Percentiles rank a stretch among this genome's conserved stretches.
Evolutionary conservation across 139 green algal species (phyloP).

Genomic region (Closterium sp.): DNA sequence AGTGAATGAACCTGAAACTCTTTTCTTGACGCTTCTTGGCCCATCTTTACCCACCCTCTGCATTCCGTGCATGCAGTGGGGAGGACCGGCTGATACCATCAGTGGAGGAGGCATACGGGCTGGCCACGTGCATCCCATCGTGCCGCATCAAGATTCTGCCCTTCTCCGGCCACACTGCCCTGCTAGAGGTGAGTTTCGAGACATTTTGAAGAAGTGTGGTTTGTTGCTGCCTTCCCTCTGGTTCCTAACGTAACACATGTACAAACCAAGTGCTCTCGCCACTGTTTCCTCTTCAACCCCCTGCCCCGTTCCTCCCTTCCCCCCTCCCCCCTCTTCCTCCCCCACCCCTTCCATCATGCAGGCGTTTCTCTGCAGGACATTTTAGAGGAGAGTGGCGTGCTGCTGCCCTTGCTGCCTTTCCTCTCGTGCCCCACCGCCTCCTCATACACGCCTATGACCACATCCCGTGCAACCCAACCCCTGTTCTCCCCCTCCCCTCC

Average conservation of each 20-base stretch:
- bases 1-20: too few species aligned
- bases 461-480: too few species aligned
- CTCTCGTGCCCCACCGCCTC: neutral
- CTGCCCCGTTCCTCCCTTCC: too few species aligned
- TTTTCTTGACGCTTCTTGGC: neutral
- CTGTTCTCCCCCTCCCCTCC: neutral
- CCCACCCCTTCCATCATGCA: too few species aligned
- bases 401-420: neutral
- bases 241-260: too few species aligned
- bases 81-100: conserved; percentile 31
- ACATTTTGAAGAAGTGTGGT: neutral
- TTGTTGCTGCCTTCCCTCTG: neutral
- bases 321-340: too few species aligned
- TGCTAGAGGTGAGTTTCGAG: conserved; percentile 18
- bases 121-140: conserved; percentile 6
- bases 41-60: neutral
- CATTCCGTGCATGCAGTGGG: neutral
- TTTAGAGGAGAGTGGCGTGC: too few species aligned
- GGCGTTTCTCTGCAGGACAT: too few species aligned
- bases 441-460: too few species aligned
- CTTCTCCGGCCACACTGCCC: conserved; percentile 15
- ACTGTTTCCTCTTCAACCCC: too few species aligned
- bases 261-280: too few species aligned
- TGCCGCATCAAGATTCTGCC: conserved; percentile 24
- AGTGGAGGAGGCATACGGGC: conserved; percentile 26